Conservation (phyloP, 768 basidiomycete species). For the Nidula microcarpa region DNA sequence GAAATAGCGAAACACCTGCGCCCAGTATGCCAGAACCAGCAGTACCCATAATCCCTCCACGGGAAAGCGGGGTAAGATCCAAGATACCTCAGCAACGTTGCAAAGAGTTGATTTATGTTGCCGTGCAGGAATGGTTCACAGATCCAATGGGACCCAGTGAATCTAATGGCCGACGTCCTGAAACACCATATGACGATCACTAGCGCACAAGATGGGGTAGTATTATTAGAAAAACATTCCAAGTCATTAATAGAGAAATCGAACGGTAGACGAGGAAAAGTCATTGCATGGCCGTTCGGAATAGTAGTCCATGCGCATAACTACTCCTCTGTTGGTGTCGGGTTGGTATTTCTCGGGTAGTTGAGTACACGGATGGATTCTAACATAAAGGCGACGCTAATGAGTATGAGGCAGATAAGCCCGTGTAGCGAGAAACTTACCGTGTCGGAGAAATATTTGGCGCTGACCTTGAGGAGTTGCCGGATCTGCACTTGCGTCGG, state of each 20-base stretch:
- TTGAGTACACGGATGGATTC: constrained; percentile 46
- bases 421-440: constrained; percentile 25
- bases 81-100: too few relatives aligned
- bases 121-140: constrained; percentile 29
- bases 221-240: constrained; percentile 1
- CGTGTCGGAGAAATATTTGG: constrained; percentile 80
- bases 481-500: constrained; percentile 63
- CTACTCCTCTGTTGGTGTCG: too few relatives aligned
- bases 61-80: constrained; percentile 22
- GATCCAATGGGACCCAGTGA: constrained; percentile 20
- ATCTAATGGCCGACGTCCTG: constrained; percentile 24
- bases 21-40: constrained; percentile 25
- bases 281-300: too few relatives aligned
- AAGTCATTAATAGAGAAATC: not conserved
- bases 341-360: too few relatives aligned
- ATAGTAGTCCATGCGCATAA: too few relatives aligned
- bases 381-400: constrained; percentile 15
- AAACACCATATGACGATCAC: constrained; percentile 30
- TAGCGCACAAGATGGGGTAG: constrained; percentile 1
- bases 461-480: constrained; percentile 69
- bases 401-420: constrained; percentile 8
- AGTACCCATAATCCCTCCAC: constrained; percentile 17
- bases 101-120: not conserved
- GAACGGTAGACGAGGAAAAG: too few relatives aligned
- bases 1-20: constrained; percentile 27